Conservation (phyloP, 129 eudicot genomes). For the Lactuca sativa region DNA sequence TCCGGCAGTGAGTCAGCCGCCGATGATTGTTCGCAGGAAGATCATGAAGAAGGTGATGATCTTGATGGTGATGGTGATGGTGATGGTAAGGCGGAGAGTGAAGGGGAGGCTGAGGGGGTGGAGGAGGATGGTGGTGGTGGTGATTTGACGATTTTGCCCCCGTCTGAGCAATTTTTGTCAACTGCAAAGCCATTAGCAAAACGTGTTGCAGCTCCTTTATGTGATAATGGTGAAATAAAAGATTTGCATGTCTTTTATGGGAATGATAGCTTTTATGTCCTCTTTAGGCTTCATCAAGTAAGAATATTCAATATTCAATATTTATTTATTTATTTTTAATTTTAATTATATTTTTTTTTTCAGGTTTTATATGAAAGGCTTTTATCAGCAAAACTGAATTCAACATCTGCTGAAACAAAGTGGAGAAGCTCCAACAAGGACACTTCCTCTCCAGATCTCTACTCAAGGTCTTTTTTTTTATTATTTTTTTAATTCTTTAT, state of each 20-base stretch:
- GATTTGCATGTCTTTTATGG: constrained; percentile 72
- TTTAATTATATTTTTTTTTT: background rate
- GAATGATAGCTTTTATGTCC: constrained; percentile 77
- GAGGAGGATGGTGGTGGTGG: constrained; percentile 57
- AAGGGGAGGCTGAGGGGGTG: constrained; percentile 83
- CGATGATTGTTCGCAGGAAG: constrained; percentile 74
- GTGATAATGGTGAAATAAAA: constrained; percentile 38
- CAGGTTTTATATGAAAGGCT: constrained; percentile 81
- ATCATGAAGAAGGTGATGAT: constrained; percentile 73
- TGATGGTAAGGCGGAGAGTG: constrained; percentile 90
- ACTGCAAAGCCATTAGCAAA: constrained; percentile 77
- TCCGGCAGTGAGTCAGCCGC: constrained; percentile 96
- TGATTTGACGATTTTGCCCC: constrained; percentile 37
- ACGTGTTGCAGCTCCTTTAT: constrained; percentile 45
- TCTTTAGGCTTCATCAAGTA: constrained; percentile 94
- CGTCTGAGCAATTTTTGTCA: constrained; percentile 51
- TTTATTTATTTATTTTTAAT: background rate
- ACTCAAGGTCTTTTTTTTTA: constrained; percentile 58
- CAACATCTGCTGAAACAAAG: constrained; percentile 61
- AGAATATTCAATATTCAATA: constrained; percentile 8
- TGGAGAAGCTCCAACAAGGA: constrained; percentile 67
- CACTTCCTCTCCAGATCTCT: constrained; percentile 51
- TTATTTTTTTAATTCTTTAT: constrained; percentile 6
- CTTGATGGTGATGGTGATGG: constrained; percentile 65
- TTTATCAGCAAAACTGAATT: constrained; percentile 63